Base-by-base conservation (phyloP, 2,329 filamentous ascomycete genomes). In the Fusarium tuaranense region DNA sequence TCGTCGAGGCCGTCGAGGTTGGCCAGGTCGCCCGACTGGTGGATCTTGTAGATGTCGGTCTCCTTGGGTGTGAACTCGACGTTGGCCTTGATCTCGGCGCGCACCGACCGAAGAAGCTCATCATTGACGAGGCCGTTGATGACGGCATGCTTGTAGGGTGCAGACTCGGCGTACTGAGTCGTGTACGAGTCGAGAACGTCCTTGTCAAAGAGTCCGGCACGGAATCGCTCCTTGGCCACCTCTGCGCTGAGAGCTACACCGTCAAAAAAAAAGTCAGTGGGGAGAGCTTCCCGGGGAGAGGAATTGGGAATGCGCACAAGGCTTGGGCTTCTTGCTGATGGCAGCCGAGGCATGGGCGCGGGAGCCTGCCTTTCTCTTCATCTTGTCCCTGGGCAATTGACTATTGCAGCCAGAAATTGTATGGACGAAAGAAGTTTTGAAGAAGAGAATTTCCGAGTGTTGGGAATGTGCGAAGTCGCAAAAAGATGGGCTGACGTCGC, bases 1-100 rank as follows among this genome's bases (percentile, higher is more conserved):
- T 97, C 92, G 72, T 97, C 94, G 51, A 99, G 90, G 27, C 97
- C 97, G 83, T 98, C 96, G 68, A 99, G 91, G 84, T 99, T 99
- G 57, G 97, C 97, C 38, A 99, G 89, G 82, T 99, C 97, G 75
- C 97, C 97, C 6, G 96, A 98, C 87, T 99, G 97, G 88, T 98
- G 95, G 81, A 99, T 98, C 85, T 97, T 98, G 90, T 99, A 99
- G 79, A 99, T 99, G 83, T 99, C 97, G 58, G 97, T 99, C 84
- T 99, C 97, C 84, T 99, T 99, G 78, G 95, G 95, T 14, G 97
- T 98, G 86, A 99, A 99, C 76, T 94, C 92, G 76, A 99, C 94
- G 81, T 98, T 95, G 77, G 93, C 89, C 83, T 93, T 92, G 83
- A 98, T 96, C 86, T 99, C 97, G 80, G 89, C 86, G 81, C 97